phyloP scores from a whole-genome alignment of 805 yeast genomes.

The Sugiyamaella qingdaonensis region DNA sequence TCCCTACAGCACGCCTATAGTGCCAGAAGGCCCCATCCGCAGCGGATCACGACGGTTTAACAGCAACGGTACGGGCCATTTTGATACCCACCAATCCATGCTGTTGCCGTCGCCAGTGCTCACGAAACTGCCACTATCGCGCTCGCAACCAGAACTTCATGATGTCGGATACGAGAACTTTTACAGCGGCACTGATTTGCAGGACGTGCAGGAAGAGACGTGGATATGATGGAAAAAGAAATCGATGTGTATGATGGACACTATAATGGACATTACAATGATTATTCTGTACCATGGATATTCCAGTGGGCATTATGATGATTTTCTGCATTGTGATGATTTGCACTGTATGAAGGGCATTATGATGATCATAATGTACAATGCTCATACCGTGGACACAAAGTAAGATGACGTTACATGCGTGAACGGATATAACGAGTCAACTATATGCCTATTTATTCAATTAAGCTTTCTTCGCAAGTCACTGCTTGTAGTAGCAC shows the following conservation, averaged over 20 bases:
- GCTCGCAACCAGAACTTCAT: conserved; percentile 1
- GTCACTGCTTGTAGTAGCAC: neutral
- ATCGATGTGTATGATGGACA: neutral
- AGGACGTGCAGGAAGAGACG: conserved; percentile 15
- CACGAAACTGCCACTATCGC: neutral
- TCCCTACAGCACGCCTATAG: conserved; percentile 1
- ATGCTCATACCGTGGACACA: too few relatives aligned
- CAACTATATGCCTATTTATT: neutral
- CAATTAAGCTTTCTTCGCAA: neutral
- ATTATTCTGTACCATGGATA: too few relatives aligned
- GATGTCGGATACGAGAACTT: neutral
- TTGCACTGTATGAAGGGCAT: too few relatives aligned
- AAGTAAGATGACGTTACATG: neutral
- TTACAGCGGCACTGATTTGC: conserved; percentile 8
- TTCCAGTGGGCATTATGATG: neutral
- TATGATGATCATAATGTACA: too few relatives aligned
- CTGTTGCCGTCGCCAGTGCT: conserved; percentile 19
- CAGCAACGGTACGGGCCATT: neutral
- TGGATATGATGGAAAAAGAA: neutral
- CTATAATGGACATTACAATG: too few relatives aligned
- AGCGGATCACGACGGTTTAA: neutral
- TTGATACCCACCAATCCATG: conserved; percentile 13
- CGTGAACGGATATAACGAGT: neutral
- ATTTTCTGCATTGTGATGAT: too few relatives aligned
- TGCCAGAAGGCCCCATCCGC: conserved; percentile 1